phyloP scores from a whole-genome alignment of 208 protist genomes.

The Acanthamoeba castellanii region DNA sequence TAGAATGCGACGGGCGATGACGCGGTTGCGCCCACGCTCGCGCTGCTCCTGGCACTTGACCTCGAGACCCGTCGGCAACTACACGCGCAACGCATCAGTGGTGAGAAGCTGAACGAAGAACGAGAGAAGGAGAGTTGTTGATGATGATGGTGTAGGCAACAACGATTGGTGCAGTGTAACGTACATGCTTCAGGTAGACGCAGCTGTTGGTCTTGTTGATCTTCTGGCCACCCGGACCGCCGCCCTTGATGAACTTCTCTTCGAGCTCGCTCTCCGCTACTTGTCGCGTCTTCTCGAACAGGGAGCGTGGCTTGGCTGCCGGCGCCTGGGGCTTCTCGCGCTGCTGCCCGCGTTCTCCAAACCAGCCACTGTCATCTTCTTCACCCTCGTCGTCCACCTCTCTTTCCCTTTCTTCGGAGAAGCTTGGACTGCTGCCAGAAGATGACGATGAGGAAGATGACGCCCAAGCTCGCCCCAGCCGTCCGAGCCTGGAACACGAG shows the following conservation, averaged over 20 bases:
- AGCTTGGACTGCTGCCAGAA: too few species aligned
- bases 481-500: too few species aligned
- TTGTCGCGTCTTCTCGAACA: neutral
- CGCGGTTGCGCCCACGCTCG: neutral
- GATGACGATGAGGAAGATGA: too few species aligned
- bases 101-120: neutral
- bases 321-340: neutral
- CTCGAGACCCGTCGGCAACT: neutral
- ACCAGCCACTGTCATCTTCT: neutral
- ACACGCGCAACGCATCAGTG: too few species aligned
- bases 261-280: neutral
- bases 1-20: neutral
- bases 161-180: neutral
- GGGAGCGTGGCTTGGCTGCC: neutral
- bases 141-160: too few species aligned
- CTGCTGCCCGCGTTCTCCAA: neutral
- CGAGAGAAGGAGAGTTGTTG: neutral
- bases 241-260: slow-evolving; percentile 58
- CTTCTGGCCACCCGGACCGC: slow-evolving; percentile 25
- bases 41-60: slow-evolving; percentile 40
- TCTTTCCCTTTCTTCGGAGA: too few species aligned
- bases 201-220: slow-evolving; percentile 54
- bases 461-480: too few species aligned
- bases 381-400: too few species aligned
- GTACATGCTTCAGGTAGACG: slow-evolving; percentile 17